Conservation (phyloP, 352 stramenopile species). For the Lagenidium sp. region DNA sequence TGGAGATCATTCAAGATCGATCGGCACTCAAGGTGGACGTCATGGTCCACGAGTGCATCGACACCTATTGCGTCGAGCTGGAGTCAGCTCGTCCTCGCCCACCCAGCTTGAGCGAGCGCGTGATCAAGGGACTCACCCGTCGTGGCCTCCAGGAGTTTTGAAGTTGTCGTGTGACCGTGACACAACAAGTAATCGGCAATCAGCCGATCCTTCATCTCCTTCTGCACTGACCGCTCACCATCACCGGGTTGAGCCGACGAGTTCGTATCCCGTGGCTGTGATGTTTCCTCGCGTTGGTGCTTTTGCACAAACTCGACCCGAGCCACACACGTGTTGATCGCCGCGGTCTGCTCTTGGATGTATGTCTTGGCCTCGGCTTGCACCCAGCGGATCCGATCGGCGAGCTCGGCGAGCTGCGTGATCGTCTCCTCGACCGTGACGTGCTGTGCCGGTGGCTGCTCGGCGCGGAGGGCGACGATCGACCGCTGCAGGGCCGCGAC, state of each 20-base stretch:
- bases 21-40: constrained; percentile 45
- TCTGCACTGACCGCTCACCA: background rate
- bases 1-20: constrained; percentile 45
- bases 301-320: constrained; percentile 34
- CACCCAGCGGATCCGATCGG: constrained; percentile 27
- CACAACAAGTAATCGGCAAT: constrained; percentile 71
- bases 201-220: constrained; percentile 27
- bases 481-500: constrained; percentile 30
- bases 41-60: constrained; percentile 53
- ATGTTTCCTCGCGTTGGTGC: constrained; percentile 3
- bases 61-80: no score
- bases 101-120: constrained; percentile 1
- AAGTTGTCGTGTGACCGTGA: constrained; percentile 50
- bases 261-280: background rate
- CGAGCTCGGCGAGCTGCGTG: constrained; percentile 28
- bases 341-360: constrained; percentile 31
- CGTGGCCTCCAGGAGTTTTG: constrained; percentile 53
- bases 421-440: constrained; percentile 55
- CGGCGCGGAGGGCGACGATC: constrained; percentile 37
- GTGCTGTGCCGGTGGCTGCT: constrained; percentile 50
- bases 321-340: constrained; percentile 42
- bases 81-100: no score
- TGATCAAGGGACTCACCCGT: constrained; percentile 21
- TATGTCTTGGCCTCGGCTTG: constrained; percentile 43
- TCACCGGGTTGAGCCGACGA: constrained; percentile 4